phyloP scores from a whole-genome alignment of 31 red algal genomes.

The Odonthalia washingtoniensis region DNA sequence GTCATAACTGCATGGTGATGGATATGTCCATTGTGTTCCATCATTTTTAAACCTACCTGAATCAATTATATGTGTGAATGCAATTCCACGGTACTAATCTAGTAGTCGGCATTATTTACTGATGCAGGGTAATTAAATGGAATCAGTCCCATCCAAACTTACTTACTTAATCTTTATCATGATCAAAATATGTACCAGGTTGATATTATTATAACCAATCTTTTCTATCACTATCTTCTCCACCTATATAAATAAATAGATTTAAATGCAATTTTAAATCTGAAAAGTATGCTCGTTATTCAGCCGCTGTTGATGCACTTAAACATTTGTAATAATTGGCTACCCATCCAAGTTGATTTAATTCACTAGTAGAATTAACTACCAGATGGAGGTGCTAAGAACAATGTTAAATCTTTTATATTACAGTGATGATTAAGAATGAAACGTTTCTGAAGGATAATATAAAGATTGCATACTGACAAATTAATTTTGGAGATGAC shows the following conservation, averaged over 20 bases:
- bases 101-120: constrained; percentile 97
- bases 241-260: constrained; percentile 68
- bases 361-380: constrained; percentile 27
- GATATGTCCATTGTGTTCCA: too few relatives aligned
- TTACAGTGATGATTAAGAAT: too few relatives aligned
- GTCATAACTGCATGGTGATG: too few relatives aligned
- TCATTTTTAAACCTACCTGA: too few relatives aligned
- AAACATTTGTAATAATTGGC: constrained; percentile 99
- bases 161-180: constrained; percentile 85
- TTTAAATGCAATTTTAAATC: constrained; percentile 84
- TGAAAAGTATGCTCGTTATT: constrained; percentile 95
- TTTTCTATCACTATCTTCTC: constrained; percentile 76
- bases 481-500: too few relatives aligned
- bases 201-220: constrained; percentile 80
- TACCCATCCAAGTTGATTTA: constrained; percentile 62
- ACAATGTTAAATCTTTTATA: too few relatives aligned
- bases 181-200: constrained; percentile 91
- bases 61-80: constrained; percentile 94
- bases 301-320: constrained; percentile 88
- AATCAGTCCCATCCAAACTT: constrained; percentile 98
- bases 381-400: too few relatives aligned
- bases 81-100: constrained; percentile 87
- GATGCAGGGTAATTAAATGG: constrained; percentile 92
- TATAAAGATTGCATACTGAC: too few relatives aligned
- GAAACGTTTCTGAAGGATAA: too few relatives aligned